Evolutionary conservation across 2,329 filamentous ascomycete species (phyloP), one percentile per base, ranked within the genome.

Genomic region (Parastagonospora avenae): DNA sequence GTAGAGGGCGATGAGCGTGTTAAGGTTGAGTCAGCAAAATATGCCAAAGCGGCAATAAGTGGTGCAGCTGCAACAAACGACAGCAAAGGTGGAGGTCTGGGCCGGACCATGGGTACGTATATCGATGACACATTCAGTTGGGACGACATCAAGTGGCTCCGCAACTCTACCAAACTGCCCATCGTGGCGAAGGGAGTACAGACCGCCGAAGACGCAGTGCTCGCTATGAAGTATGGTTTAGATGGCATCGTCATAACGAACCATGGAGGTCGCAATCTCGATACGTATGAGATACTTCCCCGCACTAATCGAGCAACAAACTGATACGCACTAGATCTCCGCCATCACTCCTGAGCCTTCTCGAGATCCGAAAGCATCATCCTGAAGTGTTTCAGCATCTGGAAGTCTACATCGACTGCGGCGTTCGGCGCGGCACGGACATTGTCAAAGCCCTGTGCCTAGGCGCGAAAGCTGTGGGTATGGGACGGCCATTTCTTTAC

Each of bases 381-480:
- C 85, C 86, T 0, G 76, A 82, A 47, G 77, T 89, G 0, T 84
- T 89, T 44, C 78, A 80, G 24, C 71, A 72, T 45, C 76, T 88
- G 66, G 83, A 88, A 61, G 80, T 89, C 0, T 84, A 81, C 45
- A 74, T 89, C 4, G 86, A 90, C 55, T 85, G 86, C 0, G 87
- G 87, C 0, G 79, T 90, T 28, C 78, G 80, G n/a, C 75, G 85
- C 14, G 87, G 87, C 0, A 83, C 84, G 0, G 86, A 90, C 62
- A 82, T 89, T 2, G 78, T 90, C 31, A 44, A 44, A 12, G 42
- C 32, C 1, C 19, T 44, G 8, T 44, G 42, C 16, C 32, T 44
- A 2, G 87, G 87, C 0, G 86, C 85, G 0, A 85, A 76, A 46
- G 85, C 82, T 0, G 86, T 77, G 0, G 85, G 85, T 0, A 73